Conservation (phyloP, 768 basidiomycete genomes). For the Leccinum variicolor region DNA sequence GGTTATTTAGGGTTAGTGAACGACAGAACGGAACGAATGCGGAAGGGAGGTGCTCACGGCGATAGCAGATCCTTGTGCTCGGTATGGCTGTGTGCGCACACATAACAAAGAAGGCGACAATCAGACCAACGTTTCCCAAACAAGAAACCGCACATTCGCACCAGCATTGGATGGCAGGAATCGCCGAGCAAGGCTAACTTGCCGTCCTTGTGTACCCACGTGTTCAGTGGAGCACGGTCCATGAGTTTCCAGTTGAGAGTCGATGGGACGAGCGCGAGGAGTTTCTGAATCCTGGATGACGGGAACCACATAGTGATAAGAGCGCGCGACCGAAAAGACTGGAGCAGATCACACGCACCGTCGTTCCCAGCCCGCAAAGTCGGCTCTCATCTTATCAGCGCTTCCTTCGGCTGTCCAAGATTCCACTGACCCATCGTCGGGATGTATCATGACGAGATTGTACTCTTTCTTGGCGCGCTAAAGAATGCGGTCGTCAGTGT, state of each 20-base stretch:
- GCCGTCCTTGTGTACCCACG: constrained; percentile 46
- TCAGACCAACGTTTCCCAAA: not conserved
- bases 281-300: constrained; percentile 39
- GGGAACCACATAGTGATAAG: not conserved
- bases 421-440: constrained; percentile 38
- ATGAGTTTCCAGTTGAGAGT: constrained; percentile 47
- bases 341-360: constrained; percentile 29
- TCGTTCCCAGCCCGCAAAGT: constrained; percentile 48
- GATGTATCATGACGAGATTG: constrained; percentile 45
- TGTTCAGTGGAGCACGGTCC: constrained; percentile 45
- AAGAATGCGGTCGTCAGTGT: not conserved
- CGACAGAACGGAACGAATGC: not conserved
- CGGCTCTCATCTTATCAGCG: constrained; percentile 43
- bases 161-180: constrained; percentile 55
- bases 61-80: constrained; percentile 55
- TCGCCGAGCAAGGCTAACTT: constrained; percentile 50
- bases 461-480: constrained; percentile 39
- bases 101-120: not conserved
- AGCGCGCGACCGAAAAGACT: not conserved
- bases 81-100: constrained; percentile 38
- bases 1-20: not conserved
- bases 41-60: constrained; percentile 33
- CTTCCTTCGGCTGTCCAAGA: constrained; percentile 44
- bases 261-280: constrained; percentile 42
- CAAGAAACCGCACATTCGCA: constrained; percentile 6